Evolutionary conservation across 768 basidiomycete species (phyloP), one percentile per base, ranked within the genome.

Genomic region (Boletus vermiculosoides): DNA sequence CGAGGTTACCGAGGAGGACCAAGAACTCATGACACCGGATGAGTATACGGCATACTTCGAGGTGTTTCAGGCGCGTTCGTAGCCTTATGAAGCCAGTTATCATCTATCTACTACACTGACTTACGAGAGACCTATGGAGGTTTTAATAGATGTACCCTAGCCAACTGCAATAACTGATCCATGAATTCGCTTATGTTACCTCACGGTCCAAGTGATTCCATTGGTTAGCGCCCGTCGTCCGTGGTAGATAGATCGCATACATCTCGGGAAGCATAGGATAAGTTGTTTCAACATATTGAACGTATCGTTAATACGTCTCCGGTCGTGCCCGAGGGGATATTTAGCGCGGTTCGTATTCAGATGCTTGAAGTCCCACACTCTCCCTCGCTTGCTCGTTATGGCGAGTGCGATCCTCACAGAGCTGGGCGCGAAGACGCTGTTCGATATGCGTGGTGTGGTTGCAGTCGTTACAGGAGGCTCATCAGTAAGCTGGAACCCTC

Each of bases 1-100:
- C 4, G 78, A 87, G 59, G 84, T 98, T 42, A 95, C 91, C 3
- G 94, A 97, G 64, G 95, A 94, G 62, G 88, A 95, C 68, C 88
- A 94, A 65, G 94, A 94, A 46, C 67, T 86, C 63, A 97, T 97
- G 94, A 92, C 91, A 4, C 87, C 91, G 2, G 94, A 95, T 54
- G 94, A 97, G 72, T 96, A 96, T 68, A 85, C 86, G 31, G 83
- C 84, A 34, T 93, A 83, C 73, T 92, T 86, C 67, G 84, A 89
- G 63, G 77, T 91, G 58, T 76, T 85, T 68, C 82, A 83, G 71
- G 76, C 79, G 50, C 77, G 71, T 50, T 63, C 64, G 42, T 71
- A 66, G 56, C 34, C 23, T 50, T 36, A 28, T 47, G 55, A 41
- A 37, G 18, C 28, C 10, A 48, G 30, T 20, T 36, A 18, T 45